phyloP scores from a whole-genome alignment of 352 stramenopile species.

The Globisporangium solare region DNA sequence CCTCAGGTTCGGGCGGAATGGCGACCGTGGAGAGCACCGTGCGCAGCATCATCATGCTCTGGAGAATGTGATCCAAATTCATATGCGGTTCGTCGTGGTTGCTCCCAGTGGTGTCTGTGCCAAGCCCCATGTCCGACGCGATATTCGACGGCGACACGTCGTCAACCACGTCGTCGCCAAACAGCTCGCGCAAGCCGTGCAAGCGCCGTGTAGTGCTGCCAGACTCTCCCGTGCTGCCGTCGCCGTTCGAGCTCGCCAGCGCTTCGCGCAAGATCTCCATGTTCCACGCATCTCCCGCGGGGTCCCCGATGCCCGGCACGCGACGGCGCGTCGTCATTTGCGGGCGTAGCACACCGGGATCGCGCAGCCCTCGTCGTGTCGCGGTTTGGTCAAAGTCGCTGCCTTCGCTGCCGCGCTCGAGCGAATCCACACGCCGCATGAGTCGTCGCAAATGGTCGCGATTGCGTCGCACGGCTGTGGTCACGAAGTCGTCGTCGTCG shows the following conservation, averaged over 20 bases:
- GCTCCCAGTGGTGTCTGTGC: neutral
- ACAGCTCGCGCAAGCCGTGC: constrained; percentile 33
- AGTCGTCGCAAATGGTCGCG: constrained; percentile 12
- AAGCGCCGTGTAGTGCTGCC: constrained; percentile 11
- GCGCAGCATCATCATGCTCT: constrained; percentile 48
- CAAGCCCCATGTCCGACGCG: constrained; percentile 28
- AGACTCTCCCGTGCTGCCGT: constrained; percentile 2
- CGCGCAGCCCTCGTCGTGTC: constrained; percentile 14
- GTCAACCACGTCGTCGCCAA: constrained; percentile 27
- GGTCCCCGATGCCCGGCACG: constrained; percentile 17
- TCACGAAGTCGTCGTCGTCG: constrained; percentile 6
- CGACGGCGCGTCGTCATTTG: constrained; percentile 9
- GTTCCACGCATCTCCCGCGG: constrained; percentile 50
- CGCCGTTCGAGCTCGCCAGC: constrained; percentile 10
- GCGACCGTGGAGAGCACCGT: constrained; percentile 47
- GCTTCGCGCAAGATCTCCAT: constrained; percentile 54
- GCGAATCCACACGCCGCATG: constrained; percentile 7
- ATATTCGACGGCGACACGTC: constrained; percentile 22
- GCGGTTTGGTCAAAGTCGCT: neutral
- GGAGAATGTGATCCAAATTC: constrained; percentile 52
- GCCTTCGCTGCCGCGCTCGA: neutral
- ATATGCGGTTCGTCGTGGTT: neutral
- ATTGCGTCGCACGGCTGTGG: constrained; percentile 5
- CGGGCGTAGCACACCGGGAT: constrained; percentile 13
- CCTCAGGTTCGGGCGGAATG: neutral